Evolutionary conservation across 495 filamentous ascomycete genomes (phyloP).

Genomic region (Cercophora samala): DNA sequence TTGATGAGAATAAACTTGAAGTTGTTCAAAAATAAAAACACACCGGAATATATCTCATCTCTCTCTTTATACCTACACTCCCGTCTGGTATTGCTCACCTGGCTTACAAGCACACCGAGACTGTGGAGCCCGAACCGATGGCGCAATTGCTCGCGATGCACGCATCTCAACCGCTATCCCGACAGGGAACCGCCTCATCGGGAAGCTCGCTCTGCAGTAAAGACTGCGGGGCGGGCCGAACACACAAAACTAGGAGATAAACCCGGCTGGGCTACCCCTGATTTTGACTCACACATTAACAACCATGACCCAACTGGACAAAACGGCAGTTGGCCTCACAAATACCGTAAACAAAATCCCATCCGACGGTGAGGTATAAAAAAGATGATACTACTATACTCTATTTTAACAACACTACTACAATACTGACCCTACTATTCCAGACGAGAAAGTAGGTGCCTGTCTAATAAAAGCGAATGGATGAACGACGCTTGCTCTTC

Average conservation of each 20-base stretch:
- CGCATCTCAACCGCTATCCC: neutral
- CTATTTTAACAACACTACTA: neutral
- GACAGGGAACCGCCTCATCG: neutral
- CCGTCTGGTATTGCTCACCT: neutral
- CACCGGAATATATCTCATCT: neutral
- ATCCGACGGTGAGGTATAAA: neutral
- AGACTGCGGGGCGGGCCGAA: neutral
- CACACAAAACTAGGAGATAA: neutral
- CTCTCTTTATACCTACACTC: neutral
- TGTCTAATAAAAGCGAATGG: neutral
- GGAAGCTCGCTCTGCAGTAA: neutral
- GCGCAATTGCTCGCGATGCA: neutral
- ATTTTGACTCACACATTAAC: neutral
- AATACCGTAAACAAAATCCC: neutral
- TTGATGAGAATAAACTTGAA: neutral
- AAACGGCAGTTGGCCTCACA: neutral
- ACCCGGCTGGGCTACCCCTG: neutral
- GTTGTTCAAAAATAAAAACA: neutral
- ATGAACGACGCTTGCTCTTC: neutral
- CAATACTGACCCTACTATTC: neutral
- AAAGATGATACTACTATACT: neutral
- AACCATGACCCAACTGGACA: neutral
- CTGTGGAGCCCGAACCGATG: slow-evolving; percentile 2
- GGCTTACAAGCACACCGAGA: neutral
- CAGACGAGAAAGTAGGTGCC: neutral